Percentiles rank a stretch among this genome's conserved stretches.
Evolutionary conservation across 1,284 basidiomycete species (phyloP).

Genomic region (Trichosporon sp.): DNA sequence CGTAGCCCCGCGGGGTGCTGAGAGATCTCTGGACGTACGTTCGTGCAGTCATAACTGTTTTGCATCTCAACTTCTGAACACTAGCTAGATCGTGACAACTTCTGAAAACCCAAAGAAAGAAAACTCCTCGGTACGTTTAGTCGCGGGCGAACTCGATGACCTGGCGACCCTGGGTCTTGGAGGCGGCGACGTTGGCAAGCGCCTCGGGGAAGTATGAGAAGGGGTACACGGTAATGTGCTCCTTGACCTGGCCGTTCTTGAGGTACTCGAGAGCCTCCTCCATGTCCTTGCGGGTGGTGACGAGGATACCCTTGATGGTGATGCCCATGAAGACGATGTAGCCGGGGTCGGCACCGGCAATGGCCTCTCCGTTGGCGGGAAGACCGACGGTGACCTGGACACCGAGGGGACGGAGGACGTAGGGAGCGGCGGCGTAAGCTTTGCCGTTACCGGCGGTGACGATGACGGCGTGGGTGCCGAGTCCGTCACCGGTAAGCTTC

Average conservation of each 20-base stretch:
- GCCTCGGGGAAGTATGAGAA: constrained; percentile 31
- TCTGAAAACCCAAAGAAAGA: constrained; percentile 14
- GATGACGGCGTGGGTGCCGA: constrained; percentile 31
- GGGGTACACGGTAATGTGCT: constrained; percentile 30
- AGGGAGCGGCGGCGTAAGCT: constrained; percentile 27
- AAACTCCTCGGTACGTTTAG: background rate
- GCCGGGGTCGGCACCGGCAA: constrained; percentile 45
- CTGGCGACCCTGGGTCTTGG: constrained; percentile 28
- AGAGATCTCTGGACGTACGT: too few relatives aligned
- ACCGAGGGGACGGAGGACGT: constrained; percentile 28
- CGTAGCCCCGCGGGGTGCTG: too few relatives aligned
- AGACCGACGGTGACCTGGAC: constrained; percentile 31
- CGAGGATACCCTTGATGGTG: constrained; percentile 51
- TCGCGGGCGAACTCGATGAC: constrained; percentile 27
- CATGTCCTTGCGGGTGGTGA: constrained; percentile 39
- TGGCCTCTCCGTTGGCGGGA: constrained; percentile 39
- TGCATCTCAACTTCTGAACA: constrained; percentile 1
- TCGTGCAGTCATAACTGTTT: background rate
- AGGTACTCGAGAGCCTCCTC: constrained; percentile 29
- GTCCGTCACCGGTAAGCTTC: constrained; percentile 26
- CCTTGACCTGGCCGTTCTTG: constrained; percentile 31
- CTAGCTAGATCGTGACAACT: constrained; percentile 5
- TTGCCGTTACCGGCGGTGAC: constrained; percentile 33
- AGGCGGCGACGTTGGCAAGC: constrained; percentile 25
- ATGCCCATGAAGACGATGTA: constrained; percentile 54